Evolutionary conservation across 805 yeast genomes (phyloP).

Genomic region (Starmerella scarabaei): DNA sequence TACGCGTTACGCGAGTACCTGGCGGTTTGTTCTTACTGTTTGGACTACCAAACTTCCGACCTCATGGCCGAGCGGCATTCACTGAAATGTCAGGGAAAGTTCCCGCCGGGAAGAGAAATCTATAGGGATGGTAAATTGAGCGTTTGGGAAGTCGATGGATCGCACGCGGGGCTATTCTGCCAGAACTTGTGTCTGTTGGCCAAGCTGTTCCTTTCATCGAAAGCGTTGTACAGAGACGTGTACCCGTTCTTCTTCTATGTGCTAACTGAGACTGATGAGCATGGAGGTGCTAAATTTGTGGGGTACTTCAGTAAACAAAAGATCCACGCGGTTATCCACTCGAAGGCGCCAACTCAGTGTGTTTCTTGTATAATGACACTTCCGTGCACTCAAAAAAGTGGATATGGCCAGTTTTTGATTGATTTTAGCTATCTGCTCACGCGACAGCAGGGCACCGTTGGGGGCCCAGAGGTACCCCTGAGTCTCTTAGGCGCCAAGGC

Average conservation of each 20-base stretch:
- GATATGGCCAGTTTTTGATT: slow-evolving; percentile 79
- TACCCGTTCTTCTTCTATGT: slow-evolving; percentile 90
- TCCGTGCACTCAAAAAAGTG: slow-evolving; percentile 76
- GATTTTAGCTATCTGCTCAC: slow-evolving; percentile 78
- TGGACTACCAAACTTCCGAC: slow-evolving; percentile 63
- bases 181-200: slow-evolving; percentile 84
- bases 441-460: slow-evolving; percentile 59
- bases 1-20: slow-evolving; percentile 49
- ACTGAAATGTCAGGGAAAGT: slow-evolving; percentile 53
- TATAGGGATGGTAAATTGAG: slow-evolving; percentile 54
- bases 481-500: slow-evolving; percentile 76
- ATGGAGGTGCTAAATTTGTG: slow-evolving; percentile 44
- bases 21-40: slow-evolving; percentile 71
- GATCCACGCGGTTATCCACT: slow-evolving; percentile 9
- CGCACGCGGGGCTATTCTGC: slow-evolving; percentile 68
- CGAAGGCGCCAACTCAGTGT: slow-evolving; percentile 41
- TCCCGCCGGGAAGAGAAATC: slow-evolving; percentile 88
- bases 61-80: slow-evolving; percentile 57
- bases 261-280: slow-evolving; percentile 51
- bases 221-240: slow-evolving; percentile 85
- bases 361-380: slow-evolving; percentile 82
- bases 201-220: slow-evolving; percentile 77
- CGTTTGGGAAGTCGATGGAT: slow-evolving; percentile 87
- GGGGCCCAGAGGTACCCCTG: slow-evolving; percentile 92
- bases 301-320: slow-evolving; percentile 92